Conservation (phyloP, 768 basidiomycete genomes). For the Boletus pseudo-olivaceus region DNA sequence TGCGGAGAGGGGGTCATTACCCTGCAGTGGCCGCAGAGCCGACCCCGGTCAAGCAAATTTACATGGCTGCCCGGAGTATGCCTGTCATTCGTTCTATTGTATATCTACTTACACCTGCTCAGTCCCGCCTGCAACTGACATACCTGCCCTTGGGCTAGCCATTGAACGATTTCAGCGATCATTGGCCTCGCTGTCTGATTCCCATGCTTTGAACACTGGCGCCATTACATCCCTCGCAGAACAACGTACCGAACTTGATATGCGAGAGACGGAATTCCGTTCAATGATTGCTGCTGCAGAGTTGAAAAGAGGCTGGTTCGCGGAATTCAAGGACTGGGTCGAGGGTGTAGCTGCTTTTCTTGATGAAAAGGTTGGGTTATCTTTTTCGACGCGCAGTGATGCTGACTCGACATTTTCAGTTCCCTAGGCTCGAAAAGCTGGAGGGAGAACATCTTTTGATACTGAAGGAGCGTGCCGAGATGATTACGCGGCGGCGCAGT, state of each 20-base stretch:
- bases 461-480: conserved; percentile 67
- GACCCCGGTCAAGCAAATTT: conserved; percentile 49
- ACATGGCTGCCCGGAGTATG: conserved; percentile 72
- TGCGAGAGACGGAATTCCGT: conserved; percentile 69
- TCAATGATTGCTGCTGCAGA: conserved; percentile 73
- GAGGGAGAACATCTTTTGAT: conserved; percentile 74
- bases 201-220: conserved; percentile 61
- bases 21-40: conserved; percentile 35
- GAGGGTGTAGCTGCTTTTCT: conserved; percentile 82
- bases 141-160: conserved; percentile 63
- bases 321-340: conserved; percentile 72
- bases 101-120: conserved; percentile 12
- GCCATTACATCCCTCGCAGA: conserved; percentile 54
- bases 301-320: conserved; percentile 79
- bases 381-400: not conserved
- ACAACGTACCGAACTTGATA: conserved; percentile 62
- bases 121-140: conserved; percentile 65
- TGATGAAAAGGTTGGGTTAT: conserved; percentile 70
- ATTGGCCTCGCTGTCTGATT: conserved; percentile 57
- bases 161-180: conserved; percentile 59
- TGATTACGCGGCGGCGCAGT: conserved; percentile 64
- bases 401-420: conserved; percentile 41
- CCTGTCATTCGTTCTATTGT: conserved; percentile 2
- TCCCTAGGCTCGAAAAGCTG: conserved; percentile 70
- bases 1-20: conserved; percentile 67